Percentiles rank a stretch among this genome's conserved stretches.
Evolutionary conservation across 2,329 filamentous ascomycete genomes (phyloP).

Genomic region (Fusarium sp.): DNA sequence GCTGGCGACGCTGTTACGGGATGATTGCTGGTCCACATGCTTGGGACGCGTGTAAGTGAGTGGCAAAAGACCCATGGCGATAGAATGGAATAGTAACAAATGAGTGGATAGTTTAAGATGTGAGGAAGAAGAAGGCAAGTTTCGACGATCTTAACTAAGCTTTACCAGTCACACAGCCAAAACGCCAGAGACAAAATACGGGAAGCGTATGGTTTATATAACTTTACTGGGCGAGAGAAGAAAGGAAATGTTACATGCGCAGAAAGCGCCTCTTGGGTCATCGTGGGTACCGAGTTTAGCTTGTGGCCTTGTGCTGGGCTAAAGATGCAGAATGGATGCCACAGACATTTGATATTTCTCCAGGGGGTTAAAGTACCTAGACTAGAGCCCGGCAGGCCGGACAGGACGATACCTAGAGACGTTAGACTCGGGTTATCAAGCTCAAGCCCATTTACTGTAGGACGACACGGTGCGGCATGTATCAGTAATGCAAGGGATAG

Average conservation of each 20-base stretch:
- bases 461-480: constrained; percentile 11
- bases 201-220: constrained; percentile 40
- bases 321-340: constrained; percentile 1
- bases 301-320: constrained; percentile 15
- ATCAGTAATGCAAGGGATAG: constrained; percentile 16
- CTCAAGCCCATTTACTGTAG: constrained; percentile 23
- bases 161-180: neutral
- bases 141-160: neutral
- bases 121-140: neutral
- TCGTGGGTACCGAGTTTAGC: constrained; percentile 6
- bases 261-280: constrained; percentile 31
- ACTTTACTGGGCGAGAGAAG: constrained; percentile 13
- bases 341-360: too few relatives aligned
- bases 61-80: constrained; percentile 53
- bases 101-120: constrained; percentile 5
- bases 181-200: constrained; percentile 1
- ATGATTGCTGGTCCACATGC: constrained; percentile 54
- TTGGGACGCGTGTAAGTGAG: constrained; percentile 63
- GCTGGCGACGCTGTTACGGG: constrained; percentile 35
- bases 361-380: neutral
- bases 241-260: constrained; percentile 4
- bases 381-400: constrained; percentile 9
- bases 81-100: neutral
- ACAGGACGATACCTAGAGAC: constrained; percentile 21
- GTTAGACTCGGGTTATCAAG: constrained; percentile 11